Evolutionary conservation across 106 monocot species (phyloP), one percentile per base, ranked within the genome.

Genomic region (Cymbidium sinense): DNA sequence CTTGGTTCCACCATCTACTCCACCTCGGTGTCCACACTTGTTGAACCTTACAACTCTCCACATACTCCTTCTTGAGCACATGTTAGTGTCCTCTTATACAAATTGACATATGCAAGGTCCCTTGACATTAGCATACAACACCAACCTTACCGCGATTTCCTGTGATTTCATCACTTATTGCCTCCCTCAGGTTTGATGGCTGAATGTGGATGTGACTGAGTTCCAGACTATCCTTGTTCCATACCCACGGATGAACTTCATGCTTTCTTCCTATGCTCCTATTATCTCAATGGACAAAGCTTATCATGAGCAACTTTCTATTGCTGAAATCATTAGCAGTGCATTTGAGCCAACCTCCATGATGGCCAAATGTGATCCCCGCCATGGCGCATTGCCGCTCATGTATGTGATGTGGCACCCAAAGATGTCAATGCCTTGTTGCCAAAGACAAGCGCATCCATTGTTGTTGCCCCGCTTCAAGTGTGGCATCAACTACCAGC

Each of bases 401-500:
- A 83, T 83, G 91, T 91, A 91, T 82, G 88, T 25, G 91, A 91
- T 75, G 90, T 91, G 25, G 90, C 87, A 12, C 90, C 90, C 8
- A 91, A 91, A 74, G 90, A 91, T 36, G 90, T 91, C 20, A 91
- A 91, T 34, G 90, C 87, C 17, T 85, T 0, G 90, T 91, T 4
- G 90, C 90, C 70, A 87, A 91, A 91, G 77, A 91, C 30, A 91
- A 91, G 85, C 77, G 90, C 65, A 91, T 91, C 74, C 90, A 91
- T 91, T n/a, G 90, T 91, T 91, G 90, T 87, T 91, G 90, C 79
- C 90, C 90, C 87, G 90, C 1, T 91, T 91, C 85, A 91, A 91
- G 83, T 91, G 90, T 39, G 90, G 90, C 5, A 95, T 95, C 81
- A 95, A 95, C 83, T 91, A 95, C 85, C 91, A 91, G 91, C 91